Base-by-base conservation (phyloP, 1,139 yeast genomes). In the Kodamaea derodonti region DNA sequence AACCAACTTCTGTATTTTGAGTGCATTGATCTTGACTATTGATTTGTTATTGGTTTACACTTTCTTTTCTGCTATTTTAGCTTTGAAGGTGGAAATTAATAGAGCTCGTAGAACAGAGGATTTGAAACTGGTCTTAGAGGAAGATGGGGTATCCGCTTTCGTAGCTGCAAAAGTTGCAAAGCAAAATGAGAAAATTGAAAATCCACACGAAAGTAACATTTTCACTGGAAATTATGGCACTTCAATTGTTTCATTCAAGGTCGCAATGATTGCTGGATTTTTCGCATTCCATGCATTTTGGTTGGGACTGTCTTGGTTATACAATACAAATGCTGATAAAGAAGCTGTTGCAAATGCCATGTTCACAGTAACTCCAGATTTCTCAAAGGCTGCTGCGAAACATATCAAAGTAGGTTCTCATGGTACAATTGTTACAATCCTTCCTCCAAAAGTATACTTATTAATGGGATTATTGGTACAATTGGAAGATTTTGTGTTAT, bases 41-140 rank as follows among this genome's bases (percentile, higher is more conserved):
- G 98, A 92, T 57, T 66, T 85, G 41, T 43, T 87, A 29, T 70
- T 87, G 58, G 80, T 88, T 27, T 76, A 80, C 51, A 86, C 97
- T 2, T 90, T 90, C 59, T 92, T 74, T 58, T 72, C 95, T 11
- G 92, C 97, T 2, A 78, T 88, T 34, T 74, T 92, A 48, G 82
- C 95, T 1, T 73, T 92, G 59, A 92, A 92, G 61, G 79, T 94
- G 29, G 97, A 94, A 60, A 87, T 92, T 54, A 80, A 80, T 54
- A 73, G 88, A 45, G 95, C 95, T 40, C 87, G 92, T 60, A 80
- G 90, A 47, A 84, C 92, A 33, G 82, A 88, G 40, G 77, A 80
- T 39, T 75, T 90, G 54, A 81, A 84, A 53, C 80, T 78, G 47
- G 92, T 88, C 15, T 69, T 92, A 47, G 95, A 90, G 62, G 98